Conservation (phyloP, 371 early-diverging fungal species). For the Mitosporidium daphniae region DNA sequence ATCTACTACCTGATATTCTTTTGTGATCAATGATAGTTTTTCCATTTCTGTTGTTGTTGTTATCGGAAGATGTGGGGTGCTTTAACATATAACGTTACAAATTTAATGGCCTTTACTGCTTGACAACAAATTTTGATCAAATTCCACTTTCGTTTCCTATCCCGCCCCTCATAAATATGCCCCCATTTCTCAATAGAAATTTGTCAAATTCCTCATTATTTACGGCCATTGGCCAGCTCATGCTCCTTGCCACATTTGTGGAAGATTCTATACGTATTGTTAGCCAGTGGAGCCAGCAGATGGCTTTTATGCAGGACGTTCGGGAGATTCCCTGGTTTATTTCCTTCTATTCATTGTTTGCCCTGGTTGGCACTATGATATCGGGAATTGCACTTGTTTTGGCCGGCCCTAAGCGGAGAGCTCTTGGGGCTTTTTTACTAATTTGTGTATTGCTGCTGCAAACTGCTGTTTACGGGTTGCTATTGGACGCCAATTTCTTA, state of each 20-base stretch:
- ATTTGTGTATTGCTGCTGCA: slow-evolving; percentile 35
- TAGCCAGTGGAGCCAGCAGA: slow-evolving; percentile 17
- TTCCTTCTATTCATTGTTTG: slow-evolving; percentile 34
- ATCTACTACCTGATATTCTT: no score
- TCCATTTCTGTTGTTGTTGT: no score
- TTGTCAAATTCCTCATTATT: no score
- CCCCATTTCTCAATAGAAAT: no score
- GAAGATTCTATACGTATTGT: slow-evolving; percentile 54
- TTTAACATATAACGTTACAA: no score
- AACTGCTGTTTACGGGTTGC: slow-evolving; percentile 45
- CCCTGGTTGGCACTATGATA: slow-evolving; percentile 37
- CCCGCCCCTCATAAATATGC: no score
- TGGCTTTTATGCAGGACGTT: slow-evolving; percentile 26
- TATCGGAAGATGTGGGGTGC: no score
- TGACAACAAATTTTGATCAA: no score
- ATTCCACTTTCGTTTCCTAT: no score
- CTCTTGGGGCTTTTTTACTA: slow-evolving; percentile 27
- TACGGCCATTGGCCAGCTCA: slow-evolving; percentile 43
- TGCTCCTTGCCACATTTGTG: slow-evolving; percentile 64
- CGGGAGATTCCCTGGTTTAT: slow-evolving; percentile 30
- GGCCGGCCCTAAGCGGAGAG: no score
- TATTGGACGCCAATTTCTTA: slow-evolving; percentile 49
- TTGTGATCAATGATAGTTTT: no score
- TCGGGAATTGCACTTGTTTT: slow-evolving; percentile 32
- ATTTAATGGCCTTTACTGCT: no score